A percentile compares a stretch with the other conserved stretches of the same genome.
Conservation (phyloP, 2,329 filamentous ascomycete genomes). For the Sclerotiophoma versabilis region DNA sequence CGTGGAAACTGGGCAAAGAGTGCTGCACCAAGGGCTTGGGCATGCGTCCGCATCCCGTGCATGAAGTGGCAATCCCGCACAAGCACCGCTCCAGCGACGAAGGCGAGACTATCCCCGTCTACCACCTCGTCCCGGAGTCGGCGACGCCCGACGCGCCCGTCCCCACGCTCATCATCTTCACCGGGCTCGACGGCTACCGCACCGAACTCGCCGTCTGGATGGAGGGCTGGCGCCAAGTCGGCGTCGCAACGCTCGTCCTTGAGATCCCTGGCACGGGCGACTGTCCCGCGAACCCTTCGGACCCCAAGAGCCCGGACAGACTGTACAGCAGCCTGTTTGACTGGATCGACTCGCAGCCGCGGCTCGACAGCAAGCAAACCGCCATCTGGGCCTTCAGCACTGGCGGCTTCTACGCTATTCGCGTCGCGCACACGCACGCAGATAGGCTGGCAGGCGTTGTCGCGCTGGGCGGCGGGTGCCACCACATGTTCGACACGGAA, state of each 20-base stretch:
- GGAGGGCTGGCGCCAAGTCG: constrained; percentile 58
- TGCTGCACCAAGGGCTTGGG: constrained; percentile 65
- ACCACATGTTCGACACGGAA: constrained; percentile 62
- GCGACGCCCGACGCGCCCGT: constrained; percentile 54
- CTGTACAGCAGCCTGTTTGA: constrained; percentile 62
- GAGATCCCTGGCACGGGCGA: constrained; percentile 67
- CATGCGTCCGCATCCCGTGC: constrained; percentile 60
- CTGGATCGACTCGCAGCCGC: constrained; percentile 58
- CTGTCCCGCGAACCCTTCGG: constrained; percentile 57
- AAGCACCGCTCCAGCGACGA: constrained; percentile 59
- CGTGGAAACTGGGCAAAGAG: constrained; percentile 71
- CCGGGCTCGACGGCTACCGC: constrained; percentile 65
- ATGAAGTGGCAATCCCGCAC: constrained; percentile 69
- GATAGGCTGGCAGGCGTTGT: constrained; percentile 60
- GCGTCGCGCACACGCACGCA: constrained; percentile 64
- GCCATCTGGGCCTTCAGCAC: constrained; percentile 66
- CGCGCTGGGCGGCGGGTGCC: constrained; percentile 62
- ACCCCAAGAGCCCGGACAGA: constrained; percentile 60
- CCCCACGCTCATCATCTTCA: constrained; percentile 64
- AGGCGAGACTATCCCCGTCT: constrained; percentile 66
- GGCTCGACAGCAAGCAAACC: constrained; percentile 57
- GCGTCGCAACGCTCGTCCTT: constrained; percentile 59
- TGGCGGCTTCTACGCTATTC: constrained; percentile 65
- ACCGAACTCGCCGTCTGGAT: constrained; percentile 63
- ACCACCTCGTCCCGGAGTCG: constrained; percentile 66